Evolutionary conservation across 345 rosid species (phyloP).

Genomic region (Boechera retrofracta): DNA sequence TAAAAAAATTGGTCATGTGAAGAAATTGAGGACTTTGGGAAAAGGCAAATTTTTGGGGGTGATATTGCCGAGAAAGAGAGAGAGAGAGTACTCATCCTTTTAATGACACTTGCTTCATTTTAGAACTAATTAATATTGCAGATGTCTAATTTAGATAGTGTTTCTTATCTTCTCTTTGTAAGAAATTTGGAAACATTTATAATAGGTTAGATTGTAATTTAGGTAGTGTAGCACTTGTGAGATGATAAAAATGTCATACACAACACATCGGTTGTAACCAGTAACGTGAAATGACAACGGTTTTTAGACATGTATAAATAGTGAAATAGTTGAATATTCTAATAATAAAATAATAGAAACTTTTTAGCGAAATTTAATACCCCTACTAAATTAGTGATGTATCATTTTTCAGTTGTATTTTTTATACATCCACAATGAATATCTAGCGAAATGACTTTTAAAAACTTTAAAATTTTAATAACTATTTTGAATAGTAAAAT

Average conservation of each 20-base stretch:
- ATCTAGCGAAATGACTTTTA: no score
- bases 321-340: neutral
- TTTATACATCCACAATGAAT: no score
- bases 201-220: no score
- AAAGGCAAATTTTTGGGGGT: neutral
- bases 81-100: neutral
- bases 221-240: neutral
- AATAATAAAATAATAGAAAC: no score
- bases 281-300: neutral
- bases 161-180: neutral
- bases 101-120: slow-evolving; percentile 37
- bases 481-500: neutral
- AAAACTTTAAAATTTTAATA: no score
- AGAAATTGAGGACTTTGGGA: slow-evolving; percentile 32
- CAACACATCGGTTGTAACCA: neutral
- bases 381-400: neutral
- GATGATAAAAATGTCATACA: neutral
- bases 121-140: slow-evolving; percentile 22
- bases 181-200: no score
- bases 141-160: slow-evolving; percentile 14
- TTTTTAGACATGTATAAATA: neutral
- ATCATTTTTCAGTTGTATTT: no score
- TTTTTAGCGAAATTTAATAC: neutral
- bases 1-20: slow-evolving; percentile 30
- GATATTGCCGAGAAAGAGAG: slow-evolving; percentile 38